Base-by-base conservation (phyloP, 1,284 basidiomycete genomes). In the Wolfiporia cocos region DNA sequence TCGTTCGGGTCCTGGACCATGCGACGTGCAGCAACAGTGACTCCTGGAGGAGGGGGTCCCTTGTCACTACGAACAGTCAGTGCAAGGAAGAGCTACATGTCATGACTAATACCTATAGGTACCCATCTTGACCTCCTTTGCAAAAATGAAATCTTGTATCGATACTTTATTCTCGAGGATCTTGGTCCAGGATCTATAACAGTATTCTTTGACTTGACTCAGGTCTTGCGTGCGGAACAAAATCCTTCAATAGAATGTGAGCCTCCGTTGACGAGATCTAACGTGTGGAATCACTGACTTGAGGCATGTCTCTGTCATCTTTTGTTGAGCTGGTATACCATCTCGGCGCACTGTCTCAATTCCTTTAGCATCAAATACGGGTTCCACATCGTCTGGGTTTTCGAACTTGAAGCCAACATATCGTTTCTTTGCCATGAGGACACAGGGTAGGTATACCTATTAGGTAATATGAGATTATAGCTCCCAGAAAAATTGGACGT, bases 381-480 rank as follows among this genome's bases (percentile, higher is more conserved):
- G 90, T 39, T 86, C 81, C 1, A 50, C 61, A 14, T 96, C 90
- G 49, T 92, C 85, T 0, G 83, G 74, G 41, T 69, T 74, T 62
- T 99, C 96, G 53, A 86, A 97, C 62, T 94, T 96, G 70, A 90
- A 93, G 2, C 95, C 95, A 7, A 96, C 94, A 54, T 98, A 98
- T 47, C 93, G 79, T 60, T 98, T 98, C 71, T 99, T 99, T 0
- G 94, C 92, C 70, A 97, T 77, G 18, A 99, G 73, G 0, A 98
- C 81, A 48, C 88, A 94, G 2, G 92, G 94, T 39, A 93, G 75
- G 63, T 97, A 99, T 3, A 98, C 89, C 89, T 92, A 30, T 15
- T 15, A 23, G 31, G 11, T 14, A 19, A 1, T 5, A 34, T 41
- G 24, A 15, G 21, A 9, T 11, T 20, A 37, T 15, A 21, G 21